A percentile compares a stretch with the other conserved stretches of the same genome.
phyloP scores from a whole-genome alignment of 306 rosid species.

The Hippophae tibetana region DNA sequence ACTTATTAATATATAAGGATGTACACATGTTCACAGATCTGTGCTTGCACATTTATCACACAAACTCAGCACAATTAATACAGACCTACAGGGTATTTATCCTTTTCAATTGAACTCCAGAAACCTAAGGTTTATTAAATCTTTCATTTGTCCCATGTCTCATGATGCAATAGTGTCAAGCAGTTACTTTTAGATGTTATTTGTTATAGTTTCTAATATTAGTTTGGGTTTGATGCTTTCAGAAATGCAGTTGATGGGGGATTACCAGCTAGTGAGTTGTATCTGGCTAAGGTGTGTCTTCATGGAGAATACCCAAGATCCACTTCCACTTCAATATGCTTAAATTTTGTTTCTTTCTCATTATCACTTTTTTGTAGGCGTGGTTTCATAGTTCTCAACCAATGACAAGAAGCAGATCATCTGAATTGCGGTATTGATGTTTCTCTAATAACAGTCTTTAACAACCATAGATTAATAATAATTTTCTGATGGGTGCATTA shows the following conservation, averaged over 20 bases:
- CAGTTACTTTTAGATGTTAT: too few species aligned
- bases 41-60: too few species aligned
- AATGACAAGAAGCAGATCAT: slow-evolving; percentile 92
- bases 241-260: slow-evolving; percentile 70
- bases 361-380: slow-evolving; percentile 47
- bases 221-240: slow-evolving; percentile 27
- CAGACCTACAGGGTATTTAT: not conserved
- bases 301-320: slow-evolving; percentile 14
- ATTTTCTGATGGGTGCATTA: not conserved
- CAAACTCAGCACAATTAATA: too few species aligned
- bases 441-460: slow-evolving; percentile 13
- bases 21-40: too few species aligned
- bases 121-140: not conserved
- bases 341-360: slow-evolving; percentile 24
- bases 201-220: slow-evolving; percentile 14
- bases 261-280: slow-evolving; percentile 52
- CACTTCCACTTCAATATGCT: not conserved
- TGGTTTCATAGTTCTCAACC: slow-evolving; percentile 90
- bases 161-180: too few species aligned
- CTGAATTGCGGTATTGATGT: slow-evolving; percentile 66
- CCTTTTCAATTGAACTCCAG: not conserved
- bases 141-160: not conserved
- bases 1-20: not conserved
- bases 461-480: slow-evolving; percentile 1
- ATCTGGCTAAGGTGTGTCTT: slow-evolving; percentile 67